phyloP scores from a whole-genome alignment of 805 yeast genomes.

The Komagataella pseudopastoris region DNA sequence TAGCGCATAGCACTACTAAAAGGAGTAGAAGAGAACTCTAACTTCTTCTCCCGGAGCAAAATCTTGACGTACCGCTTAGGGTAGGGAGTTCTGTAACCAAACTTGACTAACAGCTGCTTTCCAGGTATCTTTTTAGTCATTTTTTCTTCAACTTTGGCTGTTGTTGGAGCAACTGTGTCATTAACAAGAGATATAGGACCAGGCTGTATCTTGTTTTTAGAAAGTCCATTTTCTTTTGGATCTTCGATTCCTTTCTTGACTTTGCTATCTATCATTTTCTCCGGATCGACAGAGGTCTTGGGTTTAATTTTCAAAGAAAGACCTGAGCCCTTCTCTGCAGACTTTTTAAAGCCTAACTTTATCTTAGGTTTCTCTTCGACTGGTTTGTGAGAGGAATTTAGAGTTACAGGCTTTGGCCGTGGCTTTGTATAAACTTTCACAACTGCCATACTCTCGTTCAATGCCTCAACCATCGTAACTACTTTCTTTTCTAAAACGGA shows the following conservation, averaged over 20 bases:
- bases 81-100: not conserved
- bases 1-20: not conserved
- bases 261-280: not conserved
- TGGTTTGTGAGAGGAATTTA: not conserved
- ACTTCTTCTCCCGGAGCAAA: not conserved
- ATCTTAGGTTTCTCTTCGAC: slow-evolving; percentile 5
- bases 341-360: slow-evolving; percentile 9
- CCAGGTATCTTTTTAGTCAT: not conserved
- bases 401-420: not conserved
- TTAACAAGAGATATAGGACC: not conserved
- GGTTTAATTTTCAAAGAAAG: not conserved
- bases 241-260: not conserved
- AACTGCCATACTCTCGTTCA: not conserved
- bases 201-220: not conserved
- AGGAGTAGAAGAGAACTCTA: not conserved
- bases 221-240: not conserved
- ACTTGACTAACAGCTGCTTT: not conserved
- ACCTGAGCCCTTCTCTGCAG: not conserved
- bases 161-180: not conserved
- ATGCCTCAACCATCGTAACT: slow-evolving; percentile 33
- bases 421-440: not conserved
- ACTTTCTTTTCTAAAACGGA: slow-evolving; percentile 60
- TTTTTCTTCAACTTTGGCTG: not conserved
- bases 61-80: not conserved
- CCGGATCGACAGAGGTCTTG: not conserved